Evolutionary conservation across 192 early-diverging fungal species (phyloP).

Genomic region (Lobosporangium transversale): DNA sequence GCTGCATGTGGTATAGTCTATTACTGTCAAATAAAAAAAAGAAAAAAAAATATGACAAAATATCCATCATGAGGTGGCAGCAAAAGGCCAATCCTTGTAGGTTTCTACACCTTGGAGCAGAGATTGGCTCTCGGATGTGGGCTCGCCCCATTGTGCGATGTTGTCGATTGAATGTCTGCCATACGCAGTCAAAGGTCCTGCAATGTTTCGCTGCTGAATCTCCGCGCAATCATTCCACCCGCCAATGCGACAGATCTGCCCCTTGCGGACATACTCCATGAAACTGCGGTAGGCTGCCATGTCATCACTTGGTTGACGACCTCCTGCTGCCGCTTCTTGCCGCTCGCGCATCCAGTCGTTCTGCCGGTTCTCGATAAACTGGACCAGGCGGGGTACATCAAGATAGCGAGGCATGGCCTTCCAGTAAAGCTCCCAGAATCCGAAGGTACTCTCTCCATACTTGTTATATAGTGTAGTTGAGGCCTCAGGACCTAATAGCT

Average conservation of each 20-base stretch:
- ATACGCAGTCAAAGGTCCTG: not conserved
- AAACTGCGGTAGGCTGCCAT: not conserved
- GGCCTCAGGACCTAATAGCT: constrained; percentile 1
- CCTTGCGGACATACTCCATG: constrained; percentile 10
- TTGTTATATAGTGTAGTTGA: constrained; percentile 7
- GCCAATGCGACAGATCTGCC: constrained; percentile 1
- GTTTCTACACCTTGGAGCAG: not conserved
- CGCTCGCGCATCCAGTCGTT: constrained; percentile 7
- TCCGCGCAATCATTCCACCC: not conserved
- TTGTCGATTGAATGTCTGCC: constrained; percentile 17
- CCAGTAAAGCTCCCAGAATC: constrained; percentile 5
- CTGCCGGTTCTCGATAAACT: constrained; percentile 7
- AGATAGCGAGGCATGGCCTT: constrained; percentile 21
- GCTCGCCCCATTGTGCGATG: constrained; percentile 9
- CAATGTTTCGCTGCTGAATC: constrained; percentile 14
- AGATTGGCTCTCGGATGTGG: not conserved
- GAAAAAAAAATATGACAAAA: too few relatives aligned
- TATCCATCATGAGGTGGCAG: too few relatives aligned
- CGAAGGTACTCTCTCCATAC: constrained; percentile 6
- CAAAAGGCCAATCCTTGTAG: not conserved
- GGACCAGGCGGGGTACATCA: constrained; percentile 9
- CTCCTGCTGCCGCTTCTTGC: not conserved
- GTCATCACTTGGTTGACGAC: not conserved
- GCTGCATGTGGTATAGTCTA: too few relatives aligned
- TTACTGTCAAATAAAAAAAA: too few relatives aligned